Evolutionary conservation across 257 asterid genomes (phyloP).

Genomic region (Misopates orontium): DNA sequence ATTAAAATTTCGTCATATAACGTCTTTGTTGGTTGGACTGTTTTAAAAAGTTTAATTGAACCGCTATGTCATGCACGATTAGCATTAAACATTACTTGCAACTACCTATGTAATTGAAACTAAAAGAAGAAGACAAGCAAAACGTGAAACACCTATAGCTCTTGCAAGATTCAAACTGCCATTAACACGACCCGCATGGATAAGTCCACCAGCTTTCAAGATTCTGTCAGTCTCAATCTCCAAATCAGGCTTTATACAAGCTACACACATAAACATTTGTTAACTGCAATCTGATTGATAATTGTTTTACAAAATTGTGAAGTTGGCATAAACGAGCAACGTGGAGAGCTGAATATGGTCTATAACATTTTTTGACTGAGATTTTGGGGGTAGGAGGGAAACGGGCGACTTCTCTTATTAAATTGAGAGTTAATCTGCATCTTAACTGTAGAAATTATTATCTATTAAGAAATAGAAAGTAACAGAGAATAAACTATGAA

Average conservation of each 20-base stretch:
- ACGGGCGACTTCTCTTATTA: background rate
- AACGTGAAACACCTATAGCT: slow-evolving; percentile 67
- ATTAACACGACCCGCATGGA: slow-evolving; percentile 93
- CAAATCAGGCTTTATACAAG: slow-evolving; percentile 67
- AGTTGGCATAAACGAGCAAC: no score
- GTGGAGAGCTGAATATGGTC: slow-evolving; percentile 3
- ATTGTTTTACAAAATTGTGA: background rate
- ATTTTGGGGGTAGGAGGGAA: background rate
- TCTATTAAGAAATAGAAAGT: background rate
- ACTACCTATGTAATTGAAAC: slow-evolving; percentile 6
- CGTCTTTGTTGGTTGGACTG: background rate
- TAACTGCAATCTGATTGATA: slow-evolving; percentile 2
- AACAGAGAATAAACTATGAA: no score
- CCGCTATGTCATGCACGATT: slow-evolving; percentile 3
- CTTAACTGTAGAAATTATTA: background rate
- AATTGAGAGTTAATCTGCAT: background rate
- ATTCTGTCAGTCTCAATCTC: slow-evolving; percentile 92
- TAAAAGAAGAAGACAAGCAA: slow-evolving; percentile 17
- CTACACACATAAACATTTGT: background rate
- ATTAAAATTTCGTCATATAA: background rate
- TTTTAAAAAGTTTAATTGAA: background rate
- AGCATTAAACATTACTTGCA: slow-evolving; percentile 3
- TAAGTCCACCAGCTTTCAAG: slow-evolving; percentile 89
- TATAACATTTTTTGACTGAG: slow-evolving; percentile 1
- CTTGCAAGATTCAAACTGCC: slow-evolving; percentile 94